These are phyloP conservation scores for Trichosanthes truncata DNA, from an alignment of 306 rosid species.

Conservation along the genomic window DNA sequence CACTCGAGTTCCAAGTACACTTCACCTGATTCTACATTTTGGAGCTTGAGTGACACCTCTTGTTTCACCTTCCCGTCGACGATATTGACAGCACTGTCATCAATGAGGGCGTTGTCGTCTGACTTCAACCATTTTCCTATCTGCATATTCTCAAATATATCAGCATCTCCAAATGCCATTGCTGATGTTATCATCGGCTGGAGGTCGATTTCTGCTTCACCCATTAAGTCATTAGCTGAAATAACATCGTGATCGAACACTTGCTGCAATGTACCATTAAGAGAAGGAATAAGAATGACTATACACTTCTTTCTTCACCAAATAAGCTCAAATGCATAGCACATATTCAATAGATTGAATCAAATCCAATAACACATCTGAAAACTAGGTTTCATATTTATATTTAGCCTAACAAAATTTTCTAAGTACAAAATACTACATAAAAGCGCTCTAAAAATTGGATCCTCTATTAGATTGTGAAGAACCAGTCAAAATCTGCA, in stretches of 20 bases:
- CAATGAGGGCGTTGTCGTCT: slow-evolving; percentile 65
- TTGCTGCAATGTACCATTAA: slow-evolving; percentile 32
- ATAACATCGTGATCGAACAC: slow-evolving; percentile 79
- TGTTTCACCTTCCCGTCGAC: slow-evolving; percentile 67
- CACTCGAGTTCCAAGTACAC: slow-evolving; percentile 73
- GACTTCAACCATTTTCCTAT: slow-evolving; percentile 96
- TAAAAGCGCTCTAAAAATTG: background rate
- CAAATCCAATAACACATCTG: background rate
- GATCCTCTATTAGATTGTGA: background rate
- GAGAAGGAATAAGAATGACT: background rate
- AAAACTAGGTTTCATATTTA: background rate
- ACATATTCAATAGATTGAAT: background rate
- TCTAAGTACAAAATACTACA: background rate
- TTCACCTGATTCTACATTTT: slow-evolving; percentile 85
- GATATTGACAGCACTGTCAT: slow-evolving; percentile 70
- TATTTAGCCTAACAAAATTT: background rate
- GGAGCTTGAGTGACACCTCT: slow-evolving; percentile 64
- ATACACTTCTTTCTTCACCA: background rate
- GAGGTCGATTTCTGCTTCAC: slow-evolving; percentile 88
- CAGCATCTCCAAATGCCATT: slow-evolving; percentile 85
- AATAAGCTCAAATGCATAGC: background rate
- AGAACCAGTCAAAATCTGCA: background rate
- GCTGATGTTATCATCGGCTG: slow-evolving; percentile 93
- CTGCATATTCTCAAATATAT: slow-evolving; percentile 82
- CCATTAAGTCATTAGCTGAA: slow-evolving; percentile 91